Evolutionary conservation across 2,329 filamentous ascomycete genomes (phyloP), one percentile per base, ranked within the genome.

Genomic region (Fusarium continuum): DNA sequence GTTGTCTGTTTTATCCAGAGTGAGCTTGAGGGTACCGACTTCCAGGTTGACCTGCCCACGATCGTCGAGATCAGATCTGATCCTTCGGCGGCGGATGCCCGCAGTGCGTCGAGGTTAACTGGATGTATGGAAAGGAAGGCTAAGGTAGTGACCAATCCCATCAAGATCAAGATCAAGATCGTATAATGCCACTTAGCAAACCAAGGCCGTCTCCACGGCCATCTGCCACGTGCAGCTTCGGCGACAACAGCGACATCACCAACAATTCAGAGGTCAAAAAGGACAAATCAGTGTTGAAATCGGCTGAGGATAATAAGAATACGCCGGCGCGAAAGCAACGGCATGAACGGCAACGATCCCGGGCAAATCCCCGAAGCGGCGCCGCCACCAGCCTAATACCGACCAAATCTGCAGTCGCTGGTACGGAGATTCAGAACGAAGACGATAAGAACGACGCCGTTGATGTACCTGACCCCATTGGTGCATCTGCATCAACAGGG

Each of bases 101-200:
- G 46, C 47, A n/a, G 10, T 48, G 45, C 51, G 47, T 49, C 23
- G 31, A 50, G 20, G 10, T 34, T 45, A 20, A 47, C 20, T 55
- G 29, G 25, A 55, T 34, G 29, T 25, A 55, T 34, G 44, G 23
- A 35, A 55, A 48, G n/a, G n/a, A n/a, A 53, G 22, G 26, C 20
- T 17, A n/a, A n/a, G n/a, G n/a, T n/a, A n/a, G 19, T 16, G 25
- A 43, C 43, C 31, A 13, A 38, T 54, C 36, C 20, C 38, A 36
- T 34, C 48, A 40, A 26, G 29, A 47, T 41, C 22, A 29, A 45
- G 43, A 36, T 34, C 48, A 40, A 26, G 29, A 47, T 41, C 22
- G 34, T 45, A 46, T 22, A n/a, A 70, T 70, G 67, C 68, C 68
- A 58, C 54, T 70, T 38, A 67, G 50, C 43, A 70, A 70, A 34